Base-by-base conservation (phyloP, 169 alveolate species). In the Eimeria praecox region DNA sequence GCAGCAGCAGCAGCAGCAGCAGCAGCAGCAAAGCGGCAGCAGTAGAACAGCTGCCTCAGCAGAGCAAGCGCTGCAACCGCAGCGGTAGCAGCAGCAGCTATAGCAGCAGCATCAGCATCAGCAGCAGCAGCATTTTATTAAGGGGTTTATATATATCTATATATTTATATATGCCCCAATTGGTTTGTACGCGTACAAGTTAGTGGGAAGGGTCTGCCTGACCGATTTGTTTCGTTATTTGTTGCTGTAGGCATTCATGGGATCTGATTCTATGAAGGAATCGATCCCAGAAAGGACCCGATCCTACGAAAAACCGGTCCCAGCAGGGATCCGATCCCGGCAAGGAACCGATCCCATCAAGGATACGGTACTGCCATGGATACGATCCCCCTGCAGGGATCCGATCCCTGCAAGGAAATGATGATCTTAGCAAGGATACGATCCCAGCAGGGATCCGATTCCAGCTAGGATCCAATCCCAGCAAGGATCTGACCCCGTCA, bases 321-420 rank as follows among this genome's bases (percentile, higher is more conserved):
- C 77, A 38, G 83, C 83, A 69, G 30, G 46, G 9, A 69, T 20
- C 80, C 44, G 66, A 56, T 56, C 66, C 66, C 66, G 18, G 27
- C 14, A 2, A 2, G 66, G 66, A 18, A 12, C 66, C 66, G 66
- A 56, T 56, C 66, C 66, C 66, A 6, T 4, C 2, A 12, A 16
- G n/a, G 44, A 69, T 69, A 24, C 44, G 44, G 12, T 30, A 0
- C 80, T 22, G 14, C 8, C 44, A 14, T 10, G 80, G 80, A 69
- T 69, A 40, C 80, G 80, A 69, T 69, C 80, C 80, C 80, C 80
- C 80, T 44, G 8, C 46, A 10, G 20, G 80, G 80, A 69, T n/a
- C 44, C 80, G 80, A n/a, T 30, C 80, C 22, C 44, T n/a, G 16
- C 9, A n/a, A 20, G 80, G 24, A 24, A 64, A 12, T 12, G 9